phyloP scores from a whole-genome alignment of 495 filamentous ascomycete species.

The Cairneyella variabilis region DNA sequence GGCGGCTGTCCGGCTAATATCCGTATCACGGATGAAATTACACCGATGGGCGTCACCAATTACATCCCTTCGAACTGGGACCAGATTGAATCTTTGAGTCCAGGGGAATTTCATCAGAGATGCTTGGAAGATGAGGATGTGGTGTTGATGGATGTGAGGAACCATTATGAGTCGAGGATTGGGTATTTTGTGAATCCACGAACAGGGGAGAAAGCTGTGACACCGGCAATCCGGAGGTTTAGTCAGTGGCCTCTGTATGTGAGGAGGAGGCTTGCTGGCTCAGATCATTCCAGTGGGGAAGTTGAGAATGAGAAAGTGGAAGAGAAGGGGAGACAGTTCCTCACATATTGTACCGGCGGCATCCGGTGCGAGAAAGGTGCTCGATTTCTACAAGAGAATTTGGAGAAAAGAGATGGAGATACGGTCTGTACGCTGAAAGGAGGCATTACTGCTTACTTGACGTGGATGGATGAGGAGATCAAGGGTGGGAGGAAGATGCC shows the following conservation, averaged over 20 bases:
- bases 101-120: slow-evolving; percentile 22
- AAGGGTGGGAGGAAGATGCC: slow-evolving; percentile 14
- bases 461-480: slow-evolving; percentile 27
- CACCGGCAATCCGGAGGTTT: slow-evolving; percentile 24
- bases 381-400: slow-evolving; percentile 20
- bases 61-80: slow-evolving; percentile 23
- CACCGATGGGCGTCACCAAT: slow-evolving; percentile 25
- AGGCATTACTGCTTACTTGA: slow-evolving; percentile 25
- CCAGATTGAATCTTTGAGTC: slow-evolving; percentile 11
- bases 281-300: too few relatives aligned
- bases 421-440: slow-evolving; percentile 23
- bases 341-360: slow-evolving; percentile 28
- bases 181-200: slow-evolving; percentile 24
- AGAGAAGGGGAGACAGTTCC: slow-evolving; percentile 10
- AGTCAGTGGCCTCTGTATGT: slow-evolving; percentile 26
- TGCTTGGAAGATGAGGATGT: slow-evolving; percentile 10
- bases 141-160: slow-evolving; percentile 24
- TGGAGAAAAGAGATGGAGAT: slow-evolving; percentile 6
- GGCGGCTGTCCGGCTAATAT: slow-evolving; percentile 9
- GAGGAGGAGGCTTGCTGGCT: slow-evolving; percentile 3
- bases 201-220: slow-evolving; percentile 16
- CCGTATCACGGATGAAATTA: slow-evolving; percentile 20
- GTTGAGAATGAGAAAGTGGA: neutral
- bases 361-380: slow-evolving; percentile 28
- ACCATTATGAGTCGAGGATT: slow-evolving; percentile 28